Evolutionary conservation across 441 rosid genomes (phyloP).

Genomic region (Croton laevigatus): DNA sequence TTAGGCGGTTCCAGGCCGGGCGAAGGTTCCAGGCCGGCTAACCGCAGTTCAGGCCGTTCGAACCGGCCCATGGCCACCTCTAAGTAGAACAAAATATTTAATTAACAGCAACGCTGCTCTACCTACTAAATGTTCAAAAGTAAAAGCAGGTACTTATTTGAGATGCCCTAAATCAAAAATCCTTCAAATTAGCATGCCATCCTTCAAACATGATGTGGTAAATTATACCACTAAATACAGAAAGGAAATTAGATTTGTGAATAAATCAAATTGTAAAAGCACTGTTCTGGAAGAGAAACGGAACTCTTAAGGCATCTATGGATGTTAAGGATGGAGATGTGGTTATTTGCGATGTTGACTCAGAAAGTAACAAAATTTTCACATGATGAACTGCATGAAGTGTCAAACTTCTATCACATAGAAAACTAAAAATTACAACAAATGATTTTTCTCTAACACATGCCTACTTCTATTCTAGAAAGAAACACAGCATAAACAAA

Average conservation of each 20-base stretch:
- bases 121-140: too few species aligned
- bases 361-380: not conserved
- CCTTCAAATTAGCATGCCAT: not conserved
- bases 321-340: not conserved
- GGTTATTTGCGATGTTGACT: not conserved
- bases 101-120: too few species aligned
- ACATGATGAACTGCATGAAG: not conserved
- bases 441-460: not conserved
- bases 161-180: not conserved
- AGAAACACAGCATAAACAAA: not conserved
- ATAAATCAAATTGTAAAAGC: not conserved
- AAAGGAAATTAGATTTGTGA: not conserved
- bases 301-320: not conserved
- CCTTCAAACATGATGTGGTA: not conserved
- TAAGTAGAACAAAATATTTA: not conserved
- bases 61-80: too few species aligned
- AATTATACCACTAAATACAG: not conserved
- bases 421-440: not conserved
- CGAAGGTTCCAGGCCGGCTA: too few species aligned
- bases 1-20: too few species aligned
- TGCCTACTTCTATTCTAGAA: not conserved
- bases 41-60: too few species aligned
- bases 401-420: not conserved
- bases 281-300: too few species aligned
- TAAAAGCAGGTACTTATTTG: not conserved